A percentile compares a stretch with the other conserved stretches of the same genome.
phyloP scores from a whole-genome alignment of 1,139 yeast species.

The Pichia norvegensis region DNA sequence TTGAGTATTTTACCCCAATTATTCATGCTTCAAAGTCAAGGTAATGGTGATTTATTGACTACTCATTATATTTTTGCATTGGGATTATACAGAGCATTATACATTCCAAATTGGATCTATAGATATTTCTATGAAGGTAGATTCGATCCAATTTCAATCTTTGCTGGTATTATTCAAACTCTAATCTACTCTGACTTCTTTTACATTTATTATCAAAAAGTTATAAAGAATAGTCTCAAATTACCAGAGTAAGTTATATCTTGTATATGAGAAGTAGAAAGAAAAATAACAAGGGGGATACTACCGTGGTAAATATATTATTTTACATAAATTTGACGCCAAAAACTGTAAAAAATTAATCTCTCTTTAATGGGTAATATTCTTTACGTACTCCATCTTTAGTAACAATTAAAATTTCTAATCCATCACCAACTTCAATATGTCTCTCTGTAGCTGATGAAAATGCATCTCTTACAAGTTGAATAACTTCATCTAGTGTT shows the following conservation, averaged over 20 bases:
- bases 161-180: conserved; percentile 83
- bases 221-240: conserved; percentile 75
- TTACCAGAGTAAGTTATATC: conserved; percentile 31
- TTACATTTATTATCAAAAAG: conserved; percentile 79
- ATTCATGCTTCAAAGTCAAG: conserved; percentile 81
- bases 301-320: no score
- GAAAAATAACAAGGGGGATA: no score
- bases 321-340: no score
- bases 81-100: conserved; percentile 81
- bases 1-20: conserved; percentile 90
- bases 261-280: no score
- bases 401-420: conserved; percentile 83
- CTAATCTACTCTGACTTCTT: conserved; percentile 88
- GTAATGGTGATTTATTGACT: conserved; percentile 81
- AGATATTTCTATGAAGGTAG: conserved; percentile 64
- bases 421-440: conserved; percentile 94
- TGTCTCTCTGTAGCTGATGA: conserved; percentile 97
- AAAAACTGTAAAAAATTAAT: conserved; percentile 43
- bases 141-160: conserved; percentile 62
- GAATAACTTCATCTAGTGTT: conserved; percentile 74
- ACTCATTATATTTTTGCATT: conserved; percentile 89
- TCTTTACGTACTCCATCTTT: conserved; percentile 87
- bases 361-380: conserved; percentile 81
- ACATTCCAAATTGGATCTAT: conserved; percentile 92
- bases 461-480: conserved; percentile 87